Conservation (phyloP, 2,329 filamentous ascomycete species). For the Cordyceps cicadae region DNA sequence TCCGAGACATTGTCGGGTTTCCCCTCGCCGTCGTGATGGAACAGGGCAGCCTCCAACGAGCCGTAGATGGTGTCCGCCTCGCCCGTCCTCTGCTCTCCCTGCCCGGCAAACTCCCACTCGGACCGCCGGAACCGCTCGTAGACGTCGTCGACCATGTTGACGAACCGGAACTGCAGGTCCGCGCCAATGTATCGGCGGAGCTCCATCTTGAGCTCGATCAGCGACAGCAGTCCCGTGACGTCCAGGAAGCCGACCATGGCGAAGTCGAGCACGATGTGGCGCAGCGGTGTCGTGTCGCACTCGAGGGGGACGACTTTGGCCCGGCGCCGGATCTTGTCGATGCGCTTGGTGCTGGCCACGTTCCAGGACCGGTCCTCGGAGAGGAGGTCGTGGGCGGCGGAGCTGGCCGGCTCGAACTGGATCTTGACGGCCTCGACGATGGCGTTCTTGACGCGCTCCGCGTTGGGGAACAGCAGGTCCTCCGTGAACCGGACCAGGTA, state of each 20-base stretch:
- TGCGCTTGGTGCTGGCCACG: slow-evolving; percentile 39
- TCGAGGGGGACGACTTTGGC: slow-evolving; percentile 26
- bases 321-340: slow-evolving; percentile 35
- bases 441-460: slow-evolving; percentile 40
- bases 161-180: slow-evolving; percentile 38
- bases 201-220: slow-evolving; percentile 40
- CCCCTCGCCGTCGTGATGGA: slow-evolving; percentile 14
- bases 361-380: slow-evolving; percentile 44
- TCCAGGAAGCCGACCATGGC: slow-evolving; percentile 44
- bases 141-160: slow-evolving; percentile 36
- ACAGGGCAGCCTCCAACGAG: slow-evolving; percentile 16
- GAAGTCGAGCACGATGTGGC: slow-evolving; percentile 45
- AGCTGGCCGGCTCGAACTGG: slow-evolving; percentile 30
- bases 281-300: slow-evolving; percentile 31
- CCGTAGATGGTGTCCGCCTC: slow-evolving; percentile 15
- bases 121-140: slow-evolving; percentile 30
- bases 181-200: slow-evolving; percentile 41
- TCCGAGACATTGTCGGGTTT: slow-evolving; percentile 13
- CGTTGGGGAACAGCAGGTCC: slow-evolving; percentile 54
- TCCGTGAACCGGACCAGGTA: slow-evolving; percentile 50
- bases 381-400: slow-evolving; percentile 31
- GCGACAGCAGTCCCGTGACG: slow-evolving; percentile 40
- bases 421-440: slow-evolving; percentile 42
- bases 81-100: slow-evolving; percentile 19
- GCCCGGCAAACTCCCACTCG: slow-evolving; percentile 27